Conservation (phyloP, 106 monocot species). For the Amphibolis antarctica region DNA sequence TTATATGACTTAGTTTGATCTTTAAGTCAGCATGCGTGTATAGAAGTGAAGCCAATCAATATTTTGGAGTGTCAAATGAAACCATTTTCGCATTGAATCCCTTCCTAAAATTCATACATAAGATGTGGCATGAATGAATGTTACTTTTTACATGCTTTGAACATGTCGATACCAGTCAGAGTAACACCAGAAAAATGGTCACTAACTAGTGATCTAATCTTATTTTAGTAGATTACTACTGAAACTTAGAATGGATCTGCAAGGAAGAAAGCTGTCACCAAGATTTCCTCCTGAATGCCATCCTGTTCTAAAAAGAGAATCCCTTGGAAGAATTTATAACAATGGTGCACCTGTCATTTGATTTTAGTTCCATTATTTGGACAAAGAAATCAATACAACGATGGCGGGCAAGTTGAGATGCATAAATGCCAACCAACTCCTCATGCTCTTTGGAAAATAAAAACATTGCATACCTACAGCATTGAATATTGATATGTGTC, state of each 20-base stretch:
- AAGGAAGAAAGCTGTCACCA: not conserved
- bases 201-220: not conserved
- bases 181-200: too few species aligned
- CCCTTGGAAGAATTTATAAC: not conserved
- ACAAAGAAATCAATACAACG: conserved; percentile 95
- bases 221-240: not conserved
- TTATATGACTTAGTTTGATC: too few species aligned
- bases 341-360: conserved; percentile 58
- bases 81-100: too few species aligned
- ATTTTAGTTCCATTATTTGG: conserved; percentile 85
- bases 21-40: too few species aligned
- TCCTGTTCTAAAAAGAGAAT: not conserved
- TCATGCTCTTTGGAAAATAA: conserved; percentile 95
- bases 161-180: too few species aligned
- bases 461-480: conserved; percentile 81
- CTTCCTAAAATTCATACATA: too few species aligned
- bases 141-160: too few species aligned
- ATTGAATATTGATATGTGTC: not conserved
- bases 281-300: too few species aligned
- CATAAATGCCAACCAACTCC: conserved; percentile 87
- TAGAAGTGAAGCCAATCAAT: too few species aligned
- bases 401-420: conserved; percentile 77
- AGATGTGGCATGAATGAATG: too few species aligned
- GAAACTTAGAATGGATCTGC: not conserved
- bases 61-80: too few species aligned